Percentiles rank a stretch among this genome's conserved stretches.
Evolutionary conservation across 139 green algal genomes (phyloP).

Genomic region (Desmodesmus armatus): DNA sequence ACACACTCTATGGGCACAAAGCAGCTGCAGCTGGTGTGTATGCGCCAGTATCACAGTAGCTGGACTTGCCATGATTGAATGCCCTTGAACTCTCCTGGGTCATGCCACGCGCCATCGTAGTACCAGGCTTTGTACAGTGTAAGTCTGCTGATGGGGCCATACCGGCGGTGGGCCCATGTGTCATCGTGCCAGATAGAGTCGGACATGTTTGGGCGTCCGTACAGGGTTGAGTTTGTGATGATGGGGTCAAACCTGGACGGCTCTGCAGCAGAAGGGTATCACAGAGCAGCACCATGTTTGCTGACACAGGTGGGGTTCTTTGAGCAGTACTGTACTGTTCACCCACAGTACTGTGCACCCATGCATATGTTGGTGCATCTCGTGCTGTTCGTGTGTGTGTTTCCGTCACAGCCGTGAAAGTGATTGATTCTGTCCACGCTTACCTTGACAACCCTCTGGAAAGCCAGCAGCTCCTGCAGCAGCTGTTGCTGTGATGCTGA

Average conservation of each 20-base stretch:
- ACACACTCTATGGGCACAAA: background rate
- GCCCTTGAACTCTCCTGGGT: slow-evolving; percentile 34
- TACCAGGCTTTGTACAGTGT: slow-evolving; percentile 26
- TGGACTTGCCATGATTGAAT: slow-evolving; percentile 4
- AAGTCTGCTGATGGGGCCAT: background rate
- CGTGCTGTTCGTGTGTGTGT: too few species aligned
- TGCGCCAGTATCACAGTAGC: background rate
- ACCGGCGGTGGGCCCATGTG: slow-evolving; percentile 2
- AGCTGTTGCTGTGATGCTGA: too few species aligned
- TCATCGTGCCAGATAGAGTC: slow-evolving; percentile 15
- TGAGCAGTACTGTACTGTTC: too few species aligned
- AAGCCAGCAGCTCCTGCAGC: too few species aligned
- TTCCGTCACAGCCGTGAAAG: too few species aligned
- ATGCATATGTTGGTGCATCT: too few species aligned
- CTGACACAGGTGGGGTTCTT: too few species aligned
- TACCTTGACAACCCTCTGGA: too few species aligned
- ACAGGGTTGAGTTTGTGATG: background rate
- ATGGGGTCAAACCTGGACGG: background rate
- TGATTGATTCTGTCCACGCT: too few species aligned
- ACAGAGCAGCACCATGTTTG: background rate
- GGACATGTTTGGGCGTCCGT: background rate
- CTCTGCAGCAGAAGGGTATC: background rate
- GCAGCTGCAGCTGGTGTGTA: background rate
- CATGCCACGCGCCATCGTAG: slow-evolving; percentile 32
- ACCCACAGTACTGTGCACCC: too few species aligned